Base-by-base conservation (phyloP, 2,329 filamentous ascomycete species). In the Aspergillus fumigatiaffinis region DNA sequence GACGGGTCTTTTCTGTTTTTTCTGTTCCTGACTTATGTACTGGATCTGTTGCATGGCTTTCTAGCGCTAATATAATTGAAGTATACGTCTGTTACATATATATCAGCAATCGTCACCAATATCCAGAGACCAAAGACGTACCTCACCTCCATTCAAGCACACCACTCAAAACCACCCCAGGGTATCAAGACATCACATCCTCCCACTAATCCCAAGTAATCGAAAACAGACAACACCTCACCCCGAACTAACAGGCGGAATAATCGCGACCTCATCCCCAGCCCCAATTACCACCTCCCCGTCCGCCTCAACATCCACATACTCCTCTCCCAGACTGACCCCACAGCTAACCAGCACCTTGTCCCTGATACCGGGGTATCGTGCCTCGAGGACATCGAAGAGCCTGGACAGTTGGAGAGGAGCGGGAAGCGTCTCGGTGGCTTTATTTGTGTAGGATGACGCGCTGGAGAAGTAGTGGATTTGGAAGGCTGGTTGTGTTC, bases 211-310 rank as follows among this genome's bases (percentile, higher is more conserved):
- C 52, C 21, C 4, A 53, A 56, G 12, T 17, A 29, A 42, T 28
- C n/a, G 21, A 51, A 7, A 26, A 26, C 6, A 26, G 32, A 48
- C 17, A 55, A 5, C 28, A 6, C 32, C 4, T 66, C 59, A 79
- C 25, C 77, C 77, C 54, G 77, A 79, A 65, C 77, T 79, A 55
- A 79, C 77, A 53, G 77, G 77, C 51, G 77, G 77, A 60, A 79
- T 78, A 58, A 79, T 69, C 17, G 74, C 77, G 54, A 79, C 75
- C 60, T 79, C 77, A 52, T 77, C 71, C 14, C 75, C 76, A 4
- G 60, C 53, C 46, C 62, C 51, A 56, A 79, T 76, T 32, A 74
- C 51, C 9, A 63, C 58, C 8, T 63, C 56, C 10, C 54, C 61
- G 25, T 59, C 65, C 7, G 38, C 59, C 21, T 64, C 58, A 28